Percentiles rank a stretch among this genome's conserved stretches.
These are phyloP conservation scores for Chiua virens DNA, from an alignment of 768 basidiomycete species.

Conservation along the genomic window DNA sequence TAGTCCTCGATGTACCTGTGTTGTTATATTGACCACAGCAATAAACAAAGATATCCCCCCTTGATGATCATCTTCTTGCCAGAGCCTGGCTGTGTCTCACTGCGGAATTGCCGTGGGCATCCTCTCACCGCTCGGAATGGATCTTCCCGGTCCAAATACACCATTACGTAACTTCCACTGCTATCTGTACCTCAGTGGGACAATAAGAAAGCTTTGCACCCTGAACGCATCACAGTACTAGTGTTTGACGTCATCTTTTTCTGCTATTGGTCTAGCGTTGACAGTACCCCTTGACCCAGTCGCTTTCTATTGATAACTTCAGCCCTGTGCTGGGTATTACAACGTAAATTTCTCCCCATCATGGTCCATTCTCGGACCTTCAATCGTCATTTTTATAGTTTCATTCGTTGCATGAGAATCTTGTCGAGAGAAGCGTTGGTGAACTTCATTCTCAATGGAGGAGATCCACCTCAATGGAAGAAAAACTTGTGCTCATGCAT, in stretches of 20 bases:
- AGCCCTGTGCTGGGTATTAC: neutral
- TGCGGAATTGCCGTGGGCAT: neutral
- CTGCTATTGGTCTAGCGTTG: neutral
- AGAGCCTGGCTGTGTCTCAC: slow-evolving; percentile 8
- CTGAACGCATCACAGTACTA: too few species aligned
- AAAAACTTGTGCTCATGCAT: too few species aligned
- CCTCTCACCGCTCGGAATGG: neutral
- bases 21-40: neutral
- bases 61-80: slow-evolving; percentile 1
- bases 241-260: neutral
- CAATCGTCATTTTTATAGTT: too few species aligned
- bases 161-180: neutral
- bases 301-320: too few species aligned
- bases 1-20: neutral
- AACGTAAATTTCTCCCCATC: too few species aligned
- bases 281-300: slow-evolving; percentile 1
- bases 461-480: too few species aligned
- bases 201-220: too few species aligned
- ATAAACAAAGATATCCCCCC: neutral
- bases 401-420: too few species aligned
- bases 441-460: too few species aligned
- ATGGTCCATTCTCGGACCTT: too few species aligned
- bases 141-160: neutral
- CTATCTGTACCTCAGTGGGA: too few species aligned
- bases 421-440: too few species aligned